Evolutionary conservation across 106 monocot genomes (phyloP).

Genomic region (Acanthochlamys bracteata): DNA sequence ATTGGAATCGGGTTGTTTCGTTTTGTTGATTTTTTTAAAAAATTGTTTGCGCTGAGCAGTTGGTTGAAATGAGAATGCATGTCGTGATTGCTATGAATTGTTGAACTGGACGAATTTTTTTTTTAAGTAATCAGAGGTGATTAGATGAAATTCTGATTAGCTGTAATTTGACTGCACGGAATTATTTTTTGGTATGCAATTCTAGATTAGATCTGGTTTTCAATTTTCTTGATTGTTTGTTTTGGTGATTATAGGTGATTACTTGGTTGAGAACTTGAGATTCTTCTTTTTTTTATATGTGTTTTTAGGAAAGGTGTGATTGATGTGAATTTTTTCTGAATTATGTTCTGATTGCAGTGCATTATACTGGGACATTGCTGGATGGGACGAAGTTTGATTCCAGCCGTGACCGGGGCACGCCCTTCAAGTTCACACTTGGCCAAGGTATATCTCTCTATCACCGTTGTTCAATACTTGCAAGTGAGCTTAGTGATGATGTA

Average conservation of each 20-base stretch:
- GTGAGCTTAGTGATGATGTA: neutral
- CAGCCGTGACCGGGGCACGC: conserved; percentile 67
- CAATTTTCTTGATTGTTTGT: neutral
- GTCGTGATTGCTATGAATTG: no score
- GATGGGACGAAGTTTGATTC: conserved; percentile 94
- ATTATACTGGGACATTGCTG: conserved; percentile 82
- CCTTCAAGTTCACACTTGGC: conserved; percentile 84
- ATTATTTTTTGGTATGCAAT: neutral
- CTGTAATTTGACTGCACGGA: neutral
- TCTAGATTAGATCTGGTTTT: neutral
- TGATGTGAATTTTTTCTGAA: neutral
- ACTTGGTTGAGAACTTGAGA: neutral
- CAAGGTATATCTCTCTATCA: conserved; percentile 34
- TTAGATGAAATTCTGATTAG: neutral
- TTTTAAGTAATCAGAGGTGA: no score
- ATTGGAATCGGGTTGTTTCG: neutral
- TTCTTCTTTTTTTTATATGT: neutral
- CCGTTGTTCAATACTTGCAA: neutral
- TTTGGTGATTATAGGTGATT: neutral
- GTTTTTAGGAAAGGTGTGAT: neutral
- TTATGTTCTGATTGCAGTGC: conserved; percentile 40
- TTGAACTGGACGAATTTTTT: no score
- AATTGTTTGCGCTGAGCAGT: no score
- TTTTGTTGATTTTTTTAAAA: neutral
- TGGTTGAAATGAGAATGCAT: no score